Base-by-base conservation (phyloP, 116 monocot species). In the Zostera marina region DNA sequence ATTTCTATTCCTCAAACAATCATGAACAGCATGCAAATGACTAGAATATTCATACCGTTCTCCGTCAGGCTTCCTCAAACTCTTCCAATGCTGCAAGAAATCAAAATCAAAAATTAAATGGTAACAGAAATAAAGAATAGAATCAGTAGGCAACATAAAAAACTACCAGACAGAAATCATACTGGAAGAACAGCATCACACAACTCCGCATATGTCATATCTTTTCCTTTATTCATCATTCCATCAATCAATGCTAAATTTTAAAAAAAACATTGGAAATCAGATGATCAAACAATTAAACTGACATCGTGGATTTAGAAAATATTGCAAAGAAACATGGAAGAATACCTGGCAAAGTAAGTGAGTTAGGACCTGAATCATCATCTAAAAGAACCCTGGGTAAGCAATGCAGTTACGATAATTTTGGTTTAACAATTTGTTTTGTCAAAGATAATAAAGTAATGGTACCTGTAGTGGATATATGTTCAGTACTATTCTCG, bases 11-110 rank as follows among this genome's bases (percentile, higher is more conserved):
- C 85, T 84, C 67, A 94, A 62, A 60, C 77, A 84, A 52, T 94
- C 94, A 42, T 80, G 73, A 63, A 94, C 84, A n/a, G 88, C 94
- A 46, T 81, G 82, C 17, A 71, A 69, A 64, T 84, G 85, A 64
- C 73, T 88, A 14, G 85, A 71, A 76, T 94, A 88, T 44, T 84
- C 78, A 76, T 78, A 80, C 5, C 79, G 68, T 42, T 85, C 84
- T 16, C 84, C 88, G 68, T 85, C 88, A 15, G 79, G 78, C 63
- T 94, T 94, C 62, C 88, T 79, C 68, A 82, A 63, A 41, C 73
- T 80, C 44, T 65, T 41, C 84, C 88, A 88, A 49, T 96, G 77
- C 94, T 88, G 75, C 72, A 70, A 21, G 47, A 57, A 65, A 62
- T 2, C 45, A 22, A 16, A 45, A 15, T 42, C 7, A 64, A 5